Conservation (phyloP, 2,329 filamentous ascomycete genomes). For the Cladosporium sp. region DNA sequence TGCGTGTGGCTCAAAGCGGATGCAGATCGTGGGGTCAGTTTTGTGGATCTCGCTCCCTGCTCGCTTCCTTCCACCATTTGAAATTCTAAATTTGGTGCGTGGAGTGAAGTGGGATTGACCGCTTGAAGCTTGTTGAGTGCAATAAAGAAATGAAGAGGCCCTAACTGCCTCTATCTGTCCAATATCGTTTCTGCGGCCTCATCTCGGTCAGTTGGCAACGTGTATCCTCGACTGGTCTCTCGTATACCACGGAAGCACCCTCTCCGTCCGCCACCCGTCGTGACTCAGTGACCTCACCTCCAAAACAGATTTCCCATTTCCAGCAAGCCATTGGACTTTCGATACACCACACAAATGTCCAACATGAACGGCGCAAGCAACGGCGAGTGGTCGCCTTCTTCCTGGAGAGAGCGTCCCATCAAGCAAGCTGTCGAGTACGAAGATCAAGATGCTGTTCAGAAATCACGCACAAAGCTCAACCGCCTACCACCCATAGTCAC, state of each 20-base stretch:
- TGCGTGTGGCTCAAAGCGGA: background rate
- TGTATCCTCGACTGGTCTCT: constrained; percentile 5
- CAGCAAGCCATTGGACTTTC: background rate
- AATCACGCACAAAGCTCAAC: constrained; percentile 64
- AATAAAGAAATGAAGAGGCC: background rate
- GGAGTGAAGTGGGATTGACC: constrained; percentile 4
- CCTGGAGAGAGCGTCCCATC: constrained; percentile 77
- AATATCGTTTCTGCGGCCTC: background rate
- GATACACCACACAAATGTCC: background rate
- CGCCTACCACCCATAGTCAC: constrained; percentile 77
- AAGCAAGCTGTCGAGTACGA: constrained; percentile 73
- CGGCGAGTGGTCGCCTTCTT: constrained; percentile 58
- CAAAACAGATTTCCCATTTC: background rate
- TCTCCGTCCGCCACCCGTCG: background rate
- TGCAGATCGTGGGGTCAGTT: constrained; percentile 7
- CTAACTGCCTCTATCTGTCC: background rate
- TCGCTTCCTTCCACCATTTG: background rate
- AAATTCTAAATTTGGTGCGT: constrained; percentile 7
- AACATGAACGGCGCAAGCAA: constrained; percentile 19
- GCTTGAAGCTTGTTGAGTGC: background rate
- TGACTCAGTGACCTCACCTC: constrained; percentile 8
- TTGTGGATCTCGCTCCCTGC: background rate
- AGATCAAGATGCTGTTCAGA: constrained; percentile 59
- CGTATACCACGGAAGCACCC: constrained; percentile 1
- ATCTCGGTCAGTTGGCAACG: background rate